Evolutionary conservation across 139 green algal genomes (phyloP), one percentile per base, ranked within the genome.

Genomic region (Chlorella sorokiniana): DNA sequence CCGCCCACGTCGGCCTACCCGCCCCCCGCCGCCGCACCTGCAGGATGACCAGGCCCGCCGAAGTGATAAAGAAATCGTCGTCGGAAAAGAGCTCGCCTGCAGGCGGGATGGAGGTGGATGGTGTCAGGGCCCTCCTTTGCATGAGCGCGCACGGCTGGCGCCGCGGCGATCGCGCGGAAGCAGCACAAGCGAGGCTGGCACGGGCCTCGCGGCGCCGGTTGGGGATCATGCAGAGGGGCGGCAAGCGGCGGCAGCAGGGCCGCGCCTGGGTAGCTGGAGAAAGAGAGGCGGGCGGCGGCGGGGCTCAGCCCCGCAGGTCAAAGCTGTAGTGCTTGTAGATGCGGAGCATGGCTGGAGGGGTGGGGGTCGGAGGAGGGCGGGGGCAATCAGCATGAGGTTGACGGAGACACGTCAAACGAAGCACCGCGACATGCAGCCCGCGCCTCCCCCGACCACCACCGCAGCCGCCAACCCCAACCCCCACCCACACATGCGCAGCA

Each of bases 301-400:
- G 89, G 64, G 22, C 61, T 59, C 18, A 86, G 79, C 45, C 81
- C 5, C 11, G 20, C 41, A 94, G 86, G 35, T 77, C 25, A 10
- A 94, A 84, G 38, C 89, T 51, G 69, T 91, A 93, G 84, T 93
- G 86, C 85, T 96, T 96, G 90, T 92, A 95, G 10, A 95, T 76
- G 22, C 90, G 87, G 10, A 90, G 84, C 85, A 93, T 90, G 62
- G 76, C 72, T 88, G 59, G 54, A 81, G 4, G 65, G 42, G 59
- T 5, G 27, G 8, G 16, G 16, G 48, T n/a, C n/a, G n/a, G n/a
- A n/a, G n/a, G n/a, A n/a, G n/a, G n/a, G n/a, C n/a, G n/a, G n/a
- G n/a, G n/a, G n/a, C n/a, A n/a, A n/a, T n/a, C n/a, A n/a, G n/a
- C n/a, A n/a, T n/a, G n/a, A n/a, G n/a, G n/a, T n/a, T n/a, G n/a